phyloP scores from a whole-genome alignment of 345 rosid species.

The Eutrema yunnanense region DNA sequence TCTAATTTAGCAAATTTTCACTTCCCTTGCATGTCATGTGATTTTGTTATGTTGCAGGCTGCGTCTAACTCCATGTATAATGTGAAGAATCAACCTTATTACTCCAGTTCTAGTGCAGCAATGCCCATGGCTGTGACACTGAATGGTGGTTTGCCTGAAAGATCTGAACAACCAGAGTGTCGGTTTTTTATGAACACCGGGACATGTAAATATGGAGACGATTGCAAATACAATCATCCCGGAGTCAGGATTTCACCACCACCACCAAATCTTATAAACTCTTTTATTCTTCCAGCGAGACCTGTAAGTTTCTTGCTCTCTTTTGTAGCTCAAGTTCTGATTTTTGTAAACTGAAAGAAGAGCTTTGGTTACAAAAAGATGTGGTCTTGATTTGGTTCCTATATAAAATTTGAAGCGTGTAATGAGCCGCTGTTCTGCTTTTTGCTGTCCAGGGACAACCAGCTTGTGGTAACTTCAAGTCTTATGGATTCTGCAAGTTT shows the following conservation, averaged over 20 bases:
- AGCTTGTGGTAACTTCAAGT: slow-evolving; percentile 49
- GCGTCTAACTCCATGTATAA: slow-evolving; percentile 44
- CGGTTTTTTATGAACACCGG: slow-evolving; percentile 70
- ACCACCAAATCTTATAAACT: slow-evolving; percentile 31
- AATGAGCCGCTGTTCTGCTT: slow-evolving; percentile 1
- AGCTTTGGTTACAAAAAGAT: neutral
- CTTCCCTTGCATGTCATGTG: neutral
- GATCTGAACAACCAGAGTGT: slow-evolving; percentile 71
- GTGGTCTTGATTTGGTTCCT: neutral
- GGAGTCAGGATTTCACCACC: slow-evolving; percentile 41
- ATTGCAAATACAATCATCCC: slow-evolving; percentile 81
- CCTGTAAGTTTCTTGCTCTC: slow-evolving; percentile 48
- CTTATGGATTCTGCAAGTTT: slow-evolving; percentile 62
- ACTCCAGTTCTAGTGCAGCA: slow-evolving; percentile 39
- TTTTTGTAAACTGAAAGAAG: neutral
- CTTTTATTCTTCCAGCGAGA: slow-evolving; percentile 56
- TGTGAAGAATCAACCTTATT: slow-evolving; percentile 40
- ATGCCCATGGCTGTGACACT: slow-evolving; percentile 29
- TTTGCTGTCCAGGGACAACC: slow-evolving; percentile 59
- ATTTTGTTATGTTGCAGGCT: slow-evolving; percentile 24
- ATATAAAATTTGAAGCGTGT: neutral
- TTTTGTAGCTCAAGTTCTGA: neutral
- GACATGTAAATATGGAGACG: slow-evolving; percentile 68
- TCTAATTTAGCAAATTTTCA: neutral
- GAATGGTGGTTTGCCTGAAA: slow-evolving; percentile 40